Percentiles rank a stretch among this genome's conserved stretches.
Conservation (phyloP, 495 filamentous ascomycete genomes). For the Penicillium waksmanii region DNA sequence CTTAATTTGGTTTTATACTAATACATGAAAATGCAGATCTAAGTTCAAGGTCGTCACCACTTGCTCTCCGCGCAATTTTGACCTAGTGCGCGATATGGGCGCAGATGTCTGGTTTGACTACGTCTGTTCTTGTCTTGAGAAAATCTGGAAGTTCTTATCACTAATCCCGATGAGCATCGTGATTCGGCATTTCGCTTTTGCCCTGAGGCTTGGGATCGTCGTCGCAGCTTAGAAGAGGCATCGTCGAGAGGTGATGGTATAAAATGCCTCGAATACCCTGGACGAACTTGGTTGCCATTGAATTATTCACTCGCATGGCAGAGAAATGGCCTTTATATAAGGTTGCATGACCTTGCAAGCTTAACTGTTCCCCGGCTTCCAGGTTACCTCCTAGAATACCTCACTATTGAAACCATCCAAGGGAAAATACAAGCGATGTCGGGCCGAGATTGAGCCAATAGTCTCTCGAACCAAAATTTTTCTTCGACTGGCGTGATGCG, state of each 20-base stretch:
- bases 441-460: neutral
- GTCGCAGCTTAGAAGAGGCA: neutral
- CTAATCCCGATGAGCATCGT: too few relatives aligned
- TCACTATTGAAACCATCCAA: neutral
- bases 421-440: conserved; percentile 2
- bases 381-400: too few relatives aligned
- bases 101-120: too few relatives aligned
- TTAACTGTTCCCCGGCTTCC: neutral
- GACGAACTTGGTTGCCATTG: neutral
- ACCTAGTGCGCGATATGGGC: too few relatives aligned
- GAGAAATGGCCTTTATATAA: too few relatives aligned
- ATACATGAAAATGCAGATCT: too few relatives aligned
- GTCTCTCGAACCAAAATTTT: neutral
- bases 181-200: neutral
- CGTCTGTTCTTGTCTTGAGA: too few relatives aligned
- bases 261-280: neutral
- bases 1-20: too few relatives aligned
- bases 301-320: too few relatives aligned
- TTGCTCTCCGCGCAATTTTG: too few relatives aligned
- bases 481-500: neutral
- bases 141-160: too few relatives aligned
- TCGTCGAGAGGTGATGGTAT: neutral
- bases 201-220: neutral
- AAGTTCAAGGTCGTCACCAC: too few relatives aligned
- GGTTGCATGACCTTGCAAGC: neutral